These are phyloP conservation scores for Castanea sativa DNA, from an alignment of 306 rosid genomes.

Conservation along the genomic window DNA sequence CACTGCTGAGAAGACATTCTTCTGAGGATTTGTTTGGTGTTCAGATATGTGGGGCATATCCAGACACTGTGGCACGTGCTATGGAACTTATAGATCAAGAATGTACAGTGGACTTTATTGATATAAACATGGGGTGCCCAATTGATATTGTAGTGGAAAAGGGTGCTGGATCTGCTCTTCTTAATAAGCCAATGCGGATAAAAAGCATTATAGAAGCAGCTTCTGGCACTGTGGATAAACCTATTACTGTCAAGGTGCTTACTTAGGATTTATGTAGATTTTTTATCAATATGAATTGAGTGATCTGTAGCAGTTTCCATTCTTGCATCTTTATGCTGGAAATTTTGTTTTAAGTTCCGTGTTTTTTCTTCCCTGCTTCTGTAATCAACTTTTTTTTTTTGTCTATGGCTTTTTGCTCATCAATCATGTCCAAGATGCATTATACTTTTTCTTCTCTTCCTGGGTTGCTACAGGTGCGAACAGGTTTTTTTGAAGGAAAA, in stretches of 20 bases:
- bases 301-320: constrained; percentile 13
- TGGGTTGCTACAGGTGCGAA: constrained; percentile 61
- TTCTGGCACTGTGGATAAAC: constrained; percentile 63
- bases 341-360: too few species aligned
- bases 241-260: constrained; percentile 74
- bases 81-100: constrained; percentile 82
- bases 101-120: constrained; percentile 82
- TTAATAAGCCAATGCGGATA: constrained; percentile 87
- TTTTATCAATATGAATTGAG: neutral
- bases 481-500: constrained; percentile 88
- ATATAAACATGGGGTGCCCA: constrained; percentile 97
- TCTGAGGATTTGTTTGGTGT: constrained; percentile 93
- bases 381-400: neutral
- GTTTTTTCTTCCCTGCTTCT: neutral
- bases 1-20: constrained; percentile 77
- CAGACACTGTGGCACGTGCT: constrained; percentile 67
- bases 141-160: constrained; percentile 88
- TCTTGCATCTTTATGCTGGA: constrained; percentile 10
- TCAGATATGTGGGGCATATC: constrained; percentile 87
- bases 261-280: neutral
- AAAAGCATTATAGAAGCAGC: constrained; percentile 67
- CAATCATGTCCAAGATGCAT: constrained; percentile 6
- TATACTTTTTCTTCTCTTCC: constrained; percentile 2
- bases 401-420: constrained; percentile 1
- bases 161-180: constrained; percentile 98